Evolutionary conservation across 495 filamentous ascomycete species (phyloP), one percentile per base, ranked within the genome.

Genomic region (Emericellopsis terricola): DNA sequence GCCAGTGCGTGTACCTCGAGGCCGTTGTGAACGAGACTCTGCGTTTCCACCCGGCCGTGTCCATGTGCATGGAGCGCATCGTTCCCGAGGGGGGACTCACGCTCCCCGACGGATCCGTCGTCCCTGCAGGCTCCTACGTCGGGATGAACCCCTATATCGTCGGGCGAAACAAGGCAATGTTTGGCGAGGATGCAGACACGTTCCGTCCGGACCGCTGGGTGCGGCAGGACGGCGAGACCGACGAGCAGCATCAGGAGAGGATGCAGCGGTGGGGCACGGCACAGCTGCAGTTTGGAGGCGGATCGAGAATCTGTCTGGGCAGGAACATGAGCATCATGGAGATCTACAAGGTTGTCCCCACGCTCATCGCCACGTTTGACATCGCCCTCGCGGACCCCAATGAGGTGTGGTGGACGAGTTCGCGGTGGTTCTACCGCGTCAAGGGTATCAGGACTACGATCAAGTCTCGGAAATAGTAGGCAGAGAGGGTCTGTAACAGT

Each of bases 291-390:
- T 75, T 75, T 45, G 64, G 71, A 8, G 65, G 65, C 53, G 72
- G 72, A 0, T 52, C 61, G 13, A 49, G 71, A 41, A 74, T 67
- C n/a, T 76, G 72, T 39, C 73, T 76, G 43, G 71, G 73, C 31
- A 75, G 71, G 56, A 84, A 85, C 42, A 73, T 85, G 37, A 71
- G 69, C 34, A 48, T 78, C 53, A 40, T 85, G 50, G 80, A 86
- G 63, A 75, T 84, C 34, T 80, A 81, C 41, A 85, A 86, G 59
- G 45, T 86, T 36, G 71, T 84, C 34, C 78, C 81, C 27, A 78
- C 65, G 36, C 59, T 85, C 44, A 59, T 84, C 42, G 60, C 75
- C 38, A 55, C 68, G 37, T 87, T 82, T 51, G 72, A 81, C n/a
- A n/a, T n/a, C n/a, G n/a, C n/a, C n/a, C n/a, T n/a, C n/a, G n/a